A percentile compares a stretch with the other conserved stretches of the same genome.
Conservation (phyloP, 345 rosid genomes). For the Noccaea caerulescens region DNA sequence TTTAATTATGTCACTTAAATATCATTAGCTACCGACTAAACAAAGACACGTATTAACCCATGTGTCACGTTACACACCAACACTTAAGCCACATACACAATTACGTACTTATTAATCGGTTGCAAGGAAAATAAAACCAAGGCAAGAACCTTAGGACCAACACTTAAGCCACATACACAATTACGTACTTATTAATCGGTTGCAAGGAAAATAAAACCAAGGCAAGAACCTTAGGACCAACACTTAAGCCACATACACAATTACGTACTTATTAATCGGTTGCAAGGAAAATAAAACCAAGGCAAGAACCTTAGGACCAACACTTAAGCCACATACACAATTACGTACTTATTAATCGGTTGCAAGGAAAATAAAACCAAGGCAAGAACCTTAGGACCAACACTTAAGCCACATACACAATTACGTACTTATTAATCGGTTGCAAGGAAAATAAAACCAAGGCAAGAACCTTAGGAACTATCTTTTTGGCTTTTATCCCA, state of each 20-base stretch:
- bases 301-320: constrained; percentile 3
- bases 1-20: not conserved
- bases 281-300: constrained; percentile 17
- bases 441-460: constrained; percentile 17
- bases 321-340: constrained; percentile 19
- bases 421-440: constrained; percentile 32
- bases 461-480: constrained; percentile 11
- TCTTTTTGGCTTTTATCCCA: constrained; percentile 13
- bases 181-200: constrained; percentile 29
- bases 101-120: constrained; percentile 29
- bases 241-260: constrained; percentile 19
- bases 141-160: constrained; percentile 3
- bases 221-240: constrained; percentile 3
- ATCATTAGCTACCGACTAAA: constrained; percentile 36
- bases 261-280: constrained; percentile 29
- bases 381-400: constrained; percentile 10
- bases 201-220: constrained; percentile 17
- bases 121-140: constrained; percentile 17
- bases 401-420: too few species aligned
- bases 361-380: constrained; percentile 17
- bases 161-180: constrained; percentile 19
- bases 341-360: constrained; percentile 29
- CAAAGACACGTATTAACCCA: not conserved
- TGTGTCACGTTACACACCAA: constrained; percentile 6
- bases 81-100: constrained; percentile 19